These are phyloP conservation scores for Begonia loranthoides DNA, from an alignment of 306 rosid genomes.

Conservation along the genomic window DNA sequence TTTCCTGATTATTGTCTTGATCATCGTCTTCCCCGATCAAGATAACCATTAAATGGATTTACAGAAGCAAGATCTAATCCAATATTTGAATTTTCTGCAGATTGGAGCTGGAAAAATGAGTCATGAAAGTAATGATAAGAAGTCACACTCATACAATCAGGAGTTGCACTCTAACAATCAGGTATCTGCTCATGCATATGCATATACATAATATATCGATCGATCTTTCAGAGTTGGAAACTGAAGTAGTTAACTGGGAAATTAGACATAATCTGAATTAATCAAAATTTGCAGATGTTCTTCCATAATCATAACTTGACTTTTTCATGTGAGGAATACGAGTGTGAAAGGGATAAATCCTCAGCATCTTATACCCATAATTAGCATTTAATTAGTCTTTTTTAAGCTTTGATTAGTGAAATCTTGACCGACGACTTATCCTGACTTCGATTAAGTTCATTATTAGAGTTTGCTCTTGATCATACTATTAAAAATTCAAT, in stretches of 20 bases:
- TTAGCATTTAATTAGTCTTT: neutral
- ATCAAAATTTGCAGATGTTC: too few relatives aligned
- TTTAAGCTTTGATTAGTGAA: neutral
- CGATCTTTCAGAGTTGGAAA: too few relatives aligned
- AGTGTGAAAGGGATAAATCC: neutral
- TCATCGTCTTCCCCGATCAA: too few relatives aligned
- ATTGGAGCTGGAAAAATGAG: constrained; percentile 6
- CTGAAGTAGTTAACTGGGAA: too few relatives aligned
- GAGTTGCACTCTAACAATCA: constrained; percentile 5
- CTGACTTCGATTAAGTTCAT: neutral
- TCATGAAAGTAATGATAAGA: constrained; percentile 6
- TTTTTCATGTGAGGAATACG: neutral
- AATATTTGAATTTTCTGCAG: constrained; percentile 1
- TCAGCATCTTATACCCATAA: neutral
- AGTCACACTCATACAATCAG: constrained; percentile 6
- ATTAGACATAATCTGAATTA: too few relatives aligned
- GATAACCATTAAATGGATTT: neutral
- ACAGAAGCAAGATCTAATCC: neutral
- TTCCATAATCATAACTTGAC: too few relatives aligned
- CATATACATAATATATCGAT: too few relatives aligned
- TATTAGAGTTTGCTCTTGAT: neutral
- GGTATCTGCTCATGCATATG: neutral
- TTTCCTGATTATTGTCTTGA: too few relatives aligned
- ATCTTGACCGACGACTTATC: neutral
- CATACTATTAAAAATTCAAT: neutral